phyloP scores from a whole-genome alignment of 331 rosid species.

The Malus hybrid region DNA sequence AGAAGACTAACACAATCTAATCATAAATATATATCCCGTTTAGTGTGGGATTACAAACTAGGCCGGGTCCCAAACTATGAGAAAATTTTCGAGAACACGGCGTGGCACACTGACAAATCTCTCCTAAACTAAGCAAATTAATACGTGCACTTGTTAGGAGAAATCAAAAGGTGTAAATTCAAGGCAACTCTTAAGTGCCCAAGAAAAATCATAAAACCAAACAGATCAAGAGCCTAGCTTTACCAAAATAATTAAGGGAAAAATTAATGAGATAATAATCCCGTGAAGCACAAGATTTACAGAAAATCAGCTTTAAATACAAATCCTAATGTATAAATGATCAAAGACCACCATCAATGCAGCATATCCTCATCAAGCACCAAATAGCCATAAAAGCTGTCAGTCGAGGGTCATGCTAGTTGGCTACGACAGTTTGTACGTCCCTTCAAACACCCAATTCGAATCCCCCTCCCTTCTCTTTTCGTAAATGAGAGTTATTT shows the following conservation, averaged over 20 bases:
- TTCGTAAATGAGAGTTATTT: too few relatives aligned
- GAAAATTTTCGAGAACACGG: too few relatives aligned
- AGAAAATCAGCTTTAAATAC: background rate
- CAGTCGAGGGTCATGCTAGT: background rate
- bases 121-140: background rate
- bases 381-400: background rate
- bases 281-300: background rate
- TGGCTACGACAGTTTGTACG: background rate
- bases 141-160: background rate
- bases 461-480: background rate
- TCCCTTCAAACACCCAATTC: background rate
- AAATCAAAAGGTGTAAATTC: background rate
- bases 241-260: background rate
- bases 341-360: background rate
- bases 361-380: background rate
- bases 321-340: background rate
- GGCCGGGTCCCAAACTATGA: background rate
- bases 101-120: background rate
- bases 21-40: background rate
- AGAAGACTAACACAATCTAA: background rate
- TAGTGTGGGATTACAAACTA: background rate
- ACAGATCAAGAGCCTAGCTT: background rate
- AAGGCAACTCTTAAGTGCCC: background rate
- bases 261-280: background rate
- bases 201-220: background rate